Conservation (phyloP, 306 rosid species). For the Rosa multiflora region DNA sequence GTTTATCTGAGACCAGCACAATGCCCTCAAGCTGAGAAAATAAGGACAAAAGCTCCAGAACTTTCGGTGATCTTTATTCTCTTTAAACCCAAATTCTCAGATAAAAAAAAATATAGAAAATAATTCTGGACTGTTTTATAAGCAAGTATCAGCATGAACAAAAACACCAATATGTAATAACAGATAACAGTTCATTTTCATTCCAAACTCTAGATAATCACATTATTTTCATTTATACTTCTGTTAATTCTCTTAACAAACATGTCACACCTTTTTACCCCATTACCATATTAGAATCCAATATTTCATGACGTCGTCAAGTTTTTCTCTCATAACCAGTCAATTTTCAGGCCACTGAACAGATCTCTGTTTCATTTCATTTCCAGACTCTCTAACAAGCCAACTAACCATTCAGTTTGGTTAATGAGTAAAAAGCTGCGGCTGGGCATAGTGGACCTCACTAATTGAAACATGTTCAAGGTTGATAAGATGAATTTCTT, state of each 20-base stretch:
- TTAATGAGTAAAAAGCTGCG: not conserved
- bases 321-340: constrained; percentile 1
- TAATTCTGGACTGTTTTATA: not conserved
- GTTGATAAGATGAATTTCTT: not conserved
- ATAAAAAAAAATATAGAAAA: not conserved
- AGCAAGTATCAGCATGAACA: not conserved
- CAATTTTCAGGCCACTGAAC: not conserved
- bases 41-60: not conserved
- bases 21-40: not conserved
- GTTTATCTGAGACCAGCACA: not conserved
- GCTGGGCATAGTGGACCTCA: not conserved
- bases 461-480: not conserved
- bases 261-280: not conserved
- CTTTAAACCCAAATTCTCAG: not conserved
- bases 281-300: not conserved
- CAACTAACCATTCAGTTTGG: not conserved
- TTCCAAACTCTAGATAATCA: not conserved
- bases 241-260: not conserved
- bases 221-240: not conserved
- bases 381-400: not conserved
- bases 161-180: not conserved
- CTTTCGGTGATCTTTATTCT: not conserved
- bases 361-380: not conserved
- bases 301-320: not conserved
- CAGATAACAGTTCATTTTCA: not conserved